phyloP scores from a whole-genome alignment of 768 basidiomycete species.

The Lactarius trivialis region DNA sequence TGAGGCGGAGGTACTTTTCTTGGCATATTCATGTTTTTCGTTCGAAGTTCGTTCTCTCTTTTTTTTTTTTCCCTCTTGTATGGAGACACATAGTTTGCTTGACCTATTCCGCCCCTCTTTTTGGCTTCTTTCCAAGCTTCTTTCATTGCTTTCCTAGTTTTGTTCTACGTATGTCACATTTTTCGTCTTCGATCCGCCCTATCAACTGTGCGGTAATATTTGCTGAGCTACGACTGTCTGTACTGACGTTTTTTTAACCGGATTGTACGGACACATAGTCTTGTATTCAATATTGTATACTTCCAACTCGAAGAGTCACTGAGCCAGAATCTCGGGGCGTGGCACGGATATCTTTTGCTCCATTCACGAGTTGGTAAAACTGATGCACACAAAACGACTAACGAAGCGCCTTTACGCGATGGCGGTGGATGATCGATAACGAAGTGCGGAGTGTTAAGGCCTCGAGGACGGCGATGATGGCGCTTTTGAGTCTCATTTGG shows the following conservation, averaged over 20 bases:
- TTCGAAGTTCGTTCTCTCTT: neutral
- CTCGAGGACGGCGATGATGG: slow-evolving; percentile 5
- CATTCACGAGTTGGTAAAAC: neutral
- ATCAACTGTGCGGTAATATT: slow-evolving; percentile 13
- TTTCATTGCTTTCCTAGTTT: neutral
- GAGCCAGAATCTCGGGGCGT: too few relatives aligned
- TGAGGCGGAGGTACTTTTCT: neutral
- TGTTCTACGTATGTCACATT: neutral
- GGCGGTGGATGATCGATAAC: slow-evolving; percentile 8
- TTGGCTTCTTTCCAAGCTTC: neutral
- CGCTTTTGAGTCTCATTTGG: neutral
- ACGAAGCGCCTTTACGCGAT: neutral
- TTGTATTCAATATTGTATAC: slow-evolving; percentile 14
- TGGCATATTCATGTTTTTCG: neutral
- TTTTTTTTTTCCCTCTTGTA: neutral
- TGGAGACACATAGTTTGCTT: slow-evolving; percentile 1
- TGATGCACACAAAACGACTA: neutral
- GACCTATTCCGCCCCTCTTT: slow-evolving; percentile 4
- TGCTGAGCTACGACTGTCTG: neutral
- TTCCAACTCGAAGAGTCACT: too few relatives aligned
- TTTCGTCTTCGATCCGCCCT: neutral
- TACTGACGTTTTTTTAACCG: slow-evolving; percentile 6
- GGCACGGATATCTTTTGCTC: neutral
- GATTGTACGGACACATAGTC: slow-evolving; percentile 13
- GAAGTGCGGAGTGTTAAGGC: neutral